phyloP scores from a whole-genome alignment of 805 yeast genomes.

The baker's yeast (Saccharomyces cerevisiae) region DNA sequence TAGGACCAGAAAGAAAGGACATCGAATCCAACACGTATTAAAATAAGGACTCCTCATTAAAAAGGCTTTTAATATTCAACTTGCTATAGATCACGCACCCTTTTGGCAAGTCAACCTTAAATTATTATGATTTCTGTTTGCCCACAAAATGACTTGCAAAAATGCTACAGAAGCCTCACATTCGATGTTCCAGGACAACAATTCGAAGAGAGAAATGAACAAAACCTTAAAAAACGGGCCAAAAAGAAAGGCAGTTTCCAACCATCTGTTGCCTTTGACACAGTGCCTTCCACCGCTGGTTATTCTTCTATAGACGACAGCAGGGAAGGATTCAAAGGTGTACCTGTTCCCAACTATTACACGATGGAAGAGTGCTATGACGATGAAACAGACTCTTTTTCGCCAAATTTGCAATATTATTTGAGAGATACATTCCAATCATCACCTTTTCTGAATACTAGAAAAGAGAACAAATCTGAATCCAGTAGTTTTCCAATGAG shows the following conservation, averaged over 20 bases:
- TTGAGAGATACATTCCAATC: slow-evolving; percentile 6
- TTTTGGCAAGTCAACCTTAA: not conserved
- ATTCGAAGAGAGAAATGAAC: not conserved
- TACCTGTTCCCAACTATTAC: slow-evolving; percentile 7
- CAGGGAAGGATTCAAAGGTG: slow-evolving; percentile 15
- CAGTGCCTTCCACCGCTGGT: slow-evolving; percentile 26
- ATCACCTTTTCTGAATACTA: not conserved
- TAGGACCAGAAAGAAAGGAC: not conserved
- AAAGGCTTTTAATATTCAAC: not conserved
- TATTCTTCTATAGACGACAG: slow-evolving; percentile 12
- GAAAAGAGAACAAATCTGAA: not conserved
- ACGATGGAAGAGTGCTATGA: slow-evolving; percentile 21
- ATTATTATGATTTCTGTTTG: not conserved
- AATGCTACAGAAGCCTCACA: not conserved
- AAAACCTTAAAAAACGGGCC: not conserved
- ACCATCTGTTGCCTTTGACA: slow-evolving; percentile 29
- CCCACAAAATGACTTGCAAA: not conserved
- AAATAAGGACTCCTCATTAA: not conserved
- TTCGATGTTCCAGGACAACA: not conserved
- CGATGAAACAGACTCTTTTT: slow-evolving; percentile 10
- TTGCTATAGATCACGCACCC: not conserved
- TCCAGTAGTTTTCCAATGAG: not conserved
- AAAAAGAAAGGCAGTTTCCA: slow-evolving; percentile 3
- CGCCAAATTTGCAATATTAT: slow-evolving; percentile 5
- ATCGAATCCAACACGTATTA: not conserved